Conservation (phyloP, 768 basidiomycete species). For the Dentipellis fragilis region DNA sequence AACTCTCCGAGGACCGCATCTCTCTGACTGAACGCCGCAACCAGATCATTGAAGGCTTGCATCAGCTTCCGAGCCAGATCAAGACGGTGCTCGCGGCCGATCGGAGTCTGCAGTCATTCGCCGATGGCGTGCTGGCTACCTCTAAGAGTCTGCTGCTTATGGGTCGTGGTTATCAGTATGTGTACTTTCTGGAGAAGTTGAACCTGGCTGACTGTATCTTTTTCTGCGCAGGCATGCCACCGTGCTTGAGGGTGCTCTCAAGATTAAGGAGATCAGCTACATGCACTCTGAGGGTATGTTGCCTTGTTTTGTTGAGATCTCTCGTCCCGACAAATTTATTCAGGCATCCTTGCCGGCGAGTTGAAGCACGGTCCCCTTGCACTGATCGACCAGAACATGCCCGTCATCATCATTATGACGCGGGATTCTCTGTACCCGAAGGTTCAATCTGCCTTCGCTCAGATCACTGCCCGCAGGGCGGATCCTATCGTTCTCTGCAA, state of each 20-base stretch:
- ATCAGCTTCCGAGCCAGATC: slow-evolving; percentile 84
- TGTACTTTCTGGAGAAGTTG: slow-evolving; percentile 11
- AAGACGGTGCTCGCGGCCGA: slow-evolving; percentile 80
- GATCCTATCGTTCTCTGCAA: slow-evolving; percentile 93
- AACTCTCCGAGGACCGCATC: slow-evolving; percentile 94
- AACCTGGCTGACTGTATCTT: not conserved
- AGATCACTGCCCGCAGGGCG: slow-evolving; percentile 96
- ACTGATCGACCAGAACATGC: slow-evolving; percentile 96
- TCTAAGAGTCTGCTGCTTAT: slow-evolving; percentile 89
- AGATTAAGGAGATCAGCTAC: slow-evolving; percentile 99
- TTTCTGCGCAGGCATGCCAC: slow-evolving; percentile 63
- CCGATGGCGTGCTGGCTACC: slow-evolving; percentile 61
- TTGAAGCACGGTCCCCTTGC: slow-evolving; percentile 98
- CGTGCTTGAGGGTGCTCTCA: slow-evolving; percentile 94
- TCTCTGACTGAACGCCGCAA: slow-evolving; percentile 84
- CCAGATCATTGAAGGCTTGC: slow-evolving; percentile 88
- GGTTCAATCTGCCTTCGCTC: slow-evolving; percentile 91
- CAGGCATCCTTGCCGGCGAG: slow-evolving; percentile 94
- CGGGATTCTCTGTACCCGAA: slow-evolving; percentile 97
- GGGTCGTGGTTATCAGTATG: slow-evolving; percentile 95
- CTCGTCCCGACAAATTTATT: slow-evolving; percentile 3
- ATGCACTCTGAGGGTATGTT: slow-evolving; percentile 66
- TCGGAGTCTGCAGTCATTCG: slow-evolving; percentile 66
- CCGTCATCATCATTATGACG: slow-evolving; percentile 99
- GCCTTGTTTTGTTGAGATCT: not conserved